phyloP scores from a whole-genome alignment of 2,329 filamentous ascomycete species.

The Sporothrix brunneoviolacea region DNA sequence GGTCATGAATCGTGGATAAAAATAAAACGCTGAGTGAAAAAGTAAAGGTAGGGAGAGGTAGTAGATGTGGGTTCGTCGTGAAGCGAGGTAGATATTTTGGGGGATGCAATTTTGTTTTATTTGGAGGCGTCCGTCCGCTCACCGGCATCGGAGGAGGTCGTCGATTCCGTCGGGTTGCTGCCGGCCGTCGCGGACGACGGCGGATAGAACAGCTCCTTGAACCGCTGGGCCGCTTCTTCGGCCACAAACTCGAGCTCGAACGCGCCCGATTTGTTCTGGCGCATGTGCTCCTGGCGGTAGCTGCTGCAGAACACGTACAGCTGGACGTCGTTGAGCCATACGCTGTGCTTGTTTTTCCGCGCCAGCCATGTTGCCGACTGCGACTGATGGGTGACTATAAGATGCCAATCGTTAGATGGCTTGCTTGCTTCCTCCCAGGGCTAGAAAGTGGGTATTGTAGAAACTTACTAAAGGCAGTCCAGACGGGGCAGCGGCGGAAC shows the following conservation, averaged over 20 bases:
- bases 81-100: not conserved
- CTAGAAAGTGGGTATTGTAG: too few species aligned
- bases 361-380: constrained; percentile 44
- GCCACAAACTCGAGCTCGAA: constrained; percentile 47
- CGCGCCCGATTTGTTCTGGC: constrained; percentile 39
- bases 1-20: too few species aligned
- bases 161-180: constrained; percentile 5
- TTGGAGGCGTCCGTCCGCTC: not conserved
- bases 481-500: constrained; percentile 49
- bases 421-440: too few species aligned
- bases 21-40: not conserved
- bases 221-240: constrained; percentile 34
- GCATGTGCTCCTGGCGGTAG: constrained; percentile 47
- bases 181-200: not conserved
- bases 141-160: constrained; percentile 4
- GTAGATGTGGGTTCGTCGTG: too few species aligned
- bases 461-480: constrained; percentile 55
- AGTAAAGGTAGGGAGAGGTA: not conserved
- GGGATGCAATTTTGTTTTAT: too few species aligned
- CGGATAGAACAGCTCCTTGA: constrained; percentile 35
- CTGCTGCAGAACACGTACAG: constrained; percentile 53
- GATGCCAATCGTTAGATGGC: too few species aligned
- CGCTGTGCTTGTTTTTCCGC: constrained; percentile 37
- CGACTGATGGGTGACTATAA: constrained; percentile 48
- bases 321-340: constrained; percentile 49